Base-by-base conservation (phyloP, 78 protist species). In the Ministeria vibrans region DNA sequence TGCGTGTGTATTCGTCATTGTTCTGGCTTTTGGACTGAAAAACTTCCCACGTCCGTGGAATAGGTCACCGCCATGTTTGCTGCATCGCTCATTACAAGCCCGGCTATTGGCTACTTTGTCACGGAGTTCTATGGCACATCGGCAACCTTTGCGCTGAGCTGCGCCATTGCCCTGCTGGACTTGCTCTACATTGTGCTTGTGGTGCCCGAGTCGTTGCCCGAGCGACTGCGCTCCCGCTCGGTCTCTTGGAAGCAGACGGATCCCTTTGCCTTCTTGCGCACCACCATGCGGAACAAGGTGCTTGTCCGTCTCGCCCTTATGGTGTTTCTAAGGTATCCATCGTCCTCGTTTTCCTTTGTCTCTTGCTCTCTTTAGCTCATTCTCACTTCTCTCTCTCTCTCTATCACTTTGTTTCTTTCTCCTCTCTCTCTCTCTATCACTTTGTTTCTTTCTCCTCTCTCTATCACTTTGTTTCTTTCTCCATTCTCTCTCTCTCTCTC, bases 51-150 rank as follows among this genome's bases (percentile, higher is more conserved):
- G 36, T 4, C 66, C 13, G 25, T n/a, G 43, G 25, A 7, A 1
- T 41, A 63, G 71, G 34, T 63, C 2, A 32, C 71, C 43, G 71
- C 71, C 34, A 63, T 63, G 71, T 63, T 63, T 41, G 71, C 71
- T 23, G 71, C 71, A 4, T 34, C 43, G 25, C 71, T 63, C 22
- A 41, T 63, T 20, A 27, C 41, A 23, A 6, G 43, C 20, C 71
- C 71, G 39, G 9, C 34, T 18, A 41, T 63, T 23, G 71, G 71
- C 34, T 7, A 5, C 71, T 7, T 63, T 32, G 20, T 63, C 22
- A 34, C n/a, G 43, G 6, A 49, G 71, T 7, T 63, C 6, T 63
- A 15, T 4, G 32, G 39, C 13, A 30, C 25, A 2, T 34, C 34
- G 28, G 18, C 71, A 7, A 18, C 34, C 23, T 30, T 34, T 18